Evolutionary conservation across 192 early-diverging fungal species (phyloP), one percentile per base, ranked within the genome.

Genomic region (Podila horticola): DNA sequence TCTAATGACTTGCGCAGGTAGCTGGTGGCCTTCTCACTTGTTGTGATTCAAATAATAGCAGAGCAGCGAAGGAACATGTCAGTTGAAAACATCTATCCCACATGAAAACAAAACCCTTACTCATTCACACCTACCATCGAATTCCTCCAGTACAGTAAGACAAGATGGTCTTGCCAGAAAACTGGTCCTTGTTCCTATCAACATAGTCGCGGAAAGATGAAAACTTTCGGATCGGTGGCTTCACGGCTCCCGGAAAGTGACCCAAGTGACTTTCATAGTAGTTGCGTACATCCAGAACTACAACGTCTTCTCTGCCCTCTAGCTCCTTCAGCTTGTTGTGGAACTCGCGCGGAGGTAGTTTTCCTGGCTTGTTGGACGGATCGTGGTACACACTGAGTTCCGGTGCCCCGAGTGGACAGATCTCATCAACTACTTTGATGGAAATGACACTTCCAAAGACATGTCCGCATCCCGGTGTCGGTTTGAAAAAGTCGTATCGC

Each of bases 111-210:
- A 22, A 1, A 30, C 10, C 29, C 29, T n/a, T 12, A 38, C 8
- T 13, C 7, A 20, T 22, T 30, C 55, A 2, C 29, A 10, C 69
- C 64, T 69, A 81, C 77, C 77, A 81, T 5, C 77, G 77, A 31
- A 81, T 81, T 3, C 77, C 77, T 62, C 92, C 92, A 34, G 92
- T 93, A 58, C 92, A 93, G 66, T 93, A 93, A 5, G 88, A 90
- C 11, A 92, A 67, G n/a, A 93, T 86, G 11, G 82, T 88, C 64
- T 90, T 90, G 11, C 88, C 86, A 3, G 84, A 55, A 36, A 83
- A 66, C 2, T 72, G 58, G 17, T 82, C 69, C 58, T 75, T 75
- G 67, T 90, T 86, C 17, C 72, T 64, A 48, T 87, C 75, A 24
- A 92, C 72, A 51, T 89, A 93, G 26, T 85, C 82, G 41, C 87